Base-by-base conservation (phyloP, 257 asterid genomes). In the Gardenia jasminoides region DNA sequence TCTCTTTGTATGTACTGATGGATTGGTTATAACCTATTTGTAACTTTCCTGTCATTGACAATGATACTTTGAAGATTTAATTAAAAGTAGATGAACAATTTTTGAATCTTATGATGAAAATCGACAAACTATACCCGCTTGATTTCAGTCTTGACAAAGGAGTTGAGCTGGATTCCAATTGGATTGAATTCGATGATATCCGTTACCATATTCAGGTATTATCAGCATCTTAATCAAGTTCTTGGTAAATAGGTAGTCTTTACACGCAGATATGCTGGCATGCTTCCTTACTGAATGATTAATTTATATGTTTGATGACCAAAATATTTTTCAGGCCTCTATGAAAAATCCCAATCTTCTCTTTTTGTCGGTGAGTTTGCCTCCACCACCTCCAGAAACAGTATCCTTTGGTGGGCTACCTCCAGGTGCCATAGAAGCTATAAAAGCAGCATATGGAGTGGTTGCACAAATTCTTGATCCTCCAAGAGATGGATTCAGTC, bases 401-500 rank as follows among this genome's bases (percentile, higher is more conserved):
- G 91, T 88, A 68, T 91, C 88, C 88, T 82, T 90, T 77, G 96
- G 95, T 41, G 97, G 98, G 76, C 94, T 95, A 79, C 98, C 99
- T 76, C 88, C 90, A 69, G 97, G 96, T 70, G 97, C 98, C 67
- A 90, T 95, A 83, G 99, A 93, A 84, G 98, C 99, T 78, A 86
- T 93, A 80, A 95, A 95, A 84, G 88, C 91, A 67, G 91, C 97
- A 70, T 95, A 95, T 83, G 98, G 98, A 52, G 84, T 69, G 56
- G 87, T 92, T 81, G 87, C 92, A 80, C 99, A 93, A 80, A 92
- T 95, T 87, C 99, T 95, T 79, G 99, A 95, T 90, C 99, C 98
- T 62, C 98, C 99, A 48, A 92, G 91, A 86, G 99, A 95, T 86
- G 98, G 98, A 83, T 95, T 90, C 84, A 90, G 92, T 84, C 98